A percentile compares a stretch with the other conserved stretches of the same genome.
Evolutionary conservation across 169 alveolate species (phyloP).

Genomic region (Cryptosporidium canis): DNA sequence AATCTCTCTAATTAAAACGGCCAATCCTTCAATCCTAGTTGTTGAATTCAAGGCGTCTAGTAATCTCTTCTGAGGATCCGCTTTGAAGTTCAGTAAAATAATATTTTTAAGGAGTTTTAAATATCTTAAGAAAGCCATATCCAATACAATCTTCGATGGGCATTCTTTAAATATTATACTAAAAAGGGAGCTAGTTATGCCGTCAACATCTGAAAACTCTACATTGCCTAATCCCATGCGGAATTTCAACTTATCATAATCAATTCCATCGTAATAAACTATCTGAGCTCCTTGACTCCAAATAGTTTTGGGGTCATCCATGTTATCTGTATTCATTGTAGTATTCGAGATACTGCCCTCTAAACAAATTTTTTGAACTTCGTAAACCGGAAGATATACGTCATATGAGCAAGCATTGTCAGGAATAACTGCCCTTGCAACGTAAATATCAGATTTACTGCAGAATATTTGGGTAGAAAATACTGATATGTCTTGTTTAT

Average conservation of each 20-base stretch:
- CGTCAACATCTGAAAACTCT: not conserved
- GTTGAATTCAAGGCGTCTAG: not conserved
- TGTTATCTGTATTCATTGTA: not conserved
- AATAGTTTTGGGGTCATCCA: constrained; percentile 6
- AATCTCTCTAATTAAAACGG: not conserved
- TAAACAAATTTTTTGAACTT: constrained; percentile 20
- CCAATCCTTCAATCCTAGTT: not conserved
- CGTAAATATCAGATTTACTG: constrained; percentile 13
- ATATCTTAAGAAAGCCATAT: not conserved
- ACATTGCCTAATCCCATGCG: not conserved
- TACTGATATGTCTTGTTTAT: not conserved
- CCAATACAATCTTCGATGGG: not conserved
- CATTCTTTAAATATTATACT: not conserved
- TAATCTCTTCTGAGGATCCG: not conserved
- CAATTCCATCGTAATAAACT: not conserved
- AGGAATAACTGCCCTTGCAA: constrained; percentile 13
- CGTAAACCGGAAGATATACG: constrained; percentile 18
- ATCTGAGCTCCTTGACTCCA: constrained; percentile 21
- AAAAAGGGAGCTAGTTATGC: not conserved
- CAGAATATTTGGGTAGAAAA: not conserved
- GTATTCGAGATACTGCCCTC: not conserved
- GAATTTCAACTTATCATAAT: not conserved
- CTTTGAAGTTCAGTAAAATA: not conserved
- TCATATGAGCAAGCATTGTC: not conserved
- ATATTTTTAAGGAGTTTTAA: not conserved